These are phyloP conservation scores for Panicum miliaceum DNA, from an alignment of 176 grass and related monocot species.

Conservation along the genomic window DNA sequence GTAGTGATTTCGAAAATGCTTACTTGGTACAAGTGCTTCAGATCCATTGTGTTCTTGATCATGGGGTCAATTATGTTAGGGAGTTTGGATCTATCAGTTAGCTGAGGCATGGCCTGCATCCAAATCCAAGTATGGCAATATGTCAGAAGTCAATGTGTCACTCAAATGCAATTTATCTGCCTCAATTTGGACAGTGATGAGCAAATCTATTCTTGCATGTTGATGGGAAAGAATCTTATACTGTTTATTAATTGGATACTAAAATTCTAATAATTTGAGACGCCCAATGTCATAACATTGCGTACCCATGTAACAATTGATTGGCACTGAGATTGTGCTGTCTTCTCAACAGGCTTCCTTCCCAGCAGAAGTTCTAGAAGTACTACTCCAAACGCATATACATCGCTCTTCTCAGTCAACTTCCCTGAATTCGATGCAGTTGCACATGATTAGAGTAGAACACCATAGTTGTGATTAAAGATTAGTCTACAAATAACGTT, in stretches of 20 bases:
- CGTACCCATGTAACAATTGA: conserved; percentile 97
- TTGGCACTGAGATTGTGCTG: conserved; percentile 73
- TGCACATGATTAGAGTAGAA: conserved; percentile 23
- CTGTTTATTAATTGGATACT: conserved; percentile 1
- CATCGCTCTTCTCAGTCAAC: conserved; percentile 98
- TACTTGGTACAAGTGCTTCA: conserved; percentile 98
- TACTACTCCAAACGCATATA: conserved; percentile 96
- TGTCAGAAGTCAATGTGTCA: conserved; percentile 35
- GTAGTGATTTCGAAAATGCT: conserved; percentile 2
- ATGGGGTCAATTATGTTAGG: conserved; percentile 93
- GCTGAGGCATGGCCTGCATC: conserved; percentile 97
- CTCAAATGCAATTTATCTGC: conserved; percentile 8
- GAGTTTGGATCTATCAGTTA: conserved; percentile 94
- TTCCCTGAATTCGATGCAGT: conserved; percentile 66
- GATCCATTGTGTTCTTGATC: conserved; percentile 88
- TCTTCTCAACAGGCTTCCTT: conserved; percentile 91
- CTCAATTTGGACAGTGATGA: conserved; percentile 6
- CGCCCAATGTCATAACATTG: conserved; percentile 12
- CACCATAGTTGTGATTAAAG: not conserved
- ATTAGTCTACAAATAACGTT: conserved; percentile 1
- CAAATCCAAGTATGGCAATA: conserved; percentile 22
- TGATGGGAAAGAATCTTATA: not conserved
- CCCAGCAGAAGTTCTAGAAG: conserved; percentile 94
- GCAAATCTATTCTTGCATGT: not conserved
- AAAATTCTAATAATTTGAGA: not conserved